A percentile compares a stretch with the other conserved stretches of the same genome.
Evolutionary conservation across 805 yeast species (phyloP).

Genomic region (Kluyveromyces nonfermentans): DNA sequence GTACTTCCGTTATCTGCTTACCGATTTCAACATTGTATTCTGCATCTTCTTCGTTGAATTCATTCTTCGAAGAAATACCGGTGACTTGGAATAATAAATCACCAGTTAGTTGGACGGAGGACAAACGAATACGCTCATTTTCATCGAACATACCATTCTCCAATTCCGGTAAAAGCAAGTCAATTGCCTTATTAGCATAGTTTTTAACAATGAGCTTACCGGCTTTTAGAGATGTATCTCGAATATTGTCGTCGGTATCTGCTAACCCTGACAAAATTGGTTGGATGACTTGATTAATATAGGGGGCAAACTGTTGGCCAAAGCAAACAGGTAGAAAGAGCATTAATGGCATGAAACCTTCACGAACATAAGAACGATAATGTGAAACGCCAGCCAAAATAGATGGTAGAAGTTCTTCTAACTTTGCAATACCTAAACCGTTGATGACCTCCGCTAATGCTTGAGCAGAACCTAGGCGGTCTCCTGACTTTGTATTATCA

Average conservation of each 20-base stretch:
- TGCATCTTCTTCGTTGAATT: slow-evolving; percentile 40
- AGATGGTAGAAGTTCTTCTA: slow-evolving; percentile 81
- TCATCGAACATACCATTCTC: slow-evolving; percentile 80
- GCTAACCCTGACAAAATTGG: slow-evolving; percentile 88
- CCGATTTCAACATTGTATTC: slow-evolving; percentile 44
- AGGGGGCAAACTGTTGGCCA: slow-evolving; percentile 86
- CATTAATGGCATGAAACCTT: slow-evolving; percentile 85
- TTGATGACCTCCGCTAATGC: slow-evolving; percentile 89
- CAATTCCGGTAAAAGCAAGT: slow-evolving; percentile 84
- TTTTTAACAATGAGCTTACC: slow-evolving; percentile 87
- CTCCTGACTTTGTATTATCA: slow-evolving; percentile 76
- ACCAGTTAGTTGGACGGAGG: slow-evolving; percentile 92
- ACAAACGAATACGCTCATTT: slow-evolving; percentile 78
- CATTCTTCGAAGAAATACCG: slow-evolving; percentile 75
- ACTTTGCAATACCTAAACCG: slow-evolving; percentile 79
- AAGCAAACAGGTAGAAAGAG: slow-evolving; percentile 90
- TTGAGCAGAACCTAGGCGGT: slow-evolving; percentile 94
- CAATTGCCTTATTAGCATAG: slow-evolving; percentile 89
- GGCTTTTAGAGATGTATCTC: slow-evolving; percentile 84
- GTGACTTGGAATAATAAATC: slow-evolving; percentile 89
- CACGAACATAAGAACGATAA: slow-evolving; percentile 64
- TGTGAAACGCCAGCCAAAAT: slow-evolving; percentile 65
- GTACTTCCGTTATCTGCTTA: slow-evolving; percentile 58
- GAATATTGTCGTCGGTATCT: slow-evolving; percentile 74
- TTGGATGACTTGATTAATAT: slow-evolving; percentile 77